A percentile compares a stretch with the other conserved stretches of the same genome.
These are phyloP conservation scores for Porodaedalea pini DNA, from an alignment of 1,284 basidiomycete species.

Conservation along the genomic window DNA sequence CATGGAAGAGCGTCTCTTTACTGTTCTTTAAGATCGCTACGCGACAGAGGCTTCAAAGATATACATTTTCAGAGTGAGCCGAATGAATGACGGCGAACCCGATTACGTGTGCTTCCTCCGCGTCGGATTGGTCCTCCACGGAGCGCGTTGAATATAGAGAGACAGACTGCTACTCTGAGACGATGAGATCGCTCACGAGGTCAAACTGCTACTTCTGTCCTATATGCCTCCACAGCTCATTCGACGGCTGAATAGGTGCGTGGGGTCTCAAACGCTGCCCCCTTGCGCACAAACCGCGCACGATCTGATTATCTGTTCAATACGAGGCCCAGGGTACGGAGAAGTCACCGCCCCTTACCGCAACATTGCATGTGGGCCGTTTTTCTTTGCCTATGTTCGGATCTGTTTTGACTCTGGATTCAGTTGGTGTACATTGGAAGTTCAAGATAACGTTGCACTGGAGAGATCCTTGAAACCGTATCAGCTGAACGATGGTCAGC, in stretches of 20 bases:
- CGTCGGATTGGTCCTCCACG: too few species aligned
- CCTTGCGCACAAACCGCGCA: slow-evolving; percentile 7
- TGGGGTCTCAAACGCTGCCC: neutral
- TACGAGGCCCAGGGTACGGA: neutral
- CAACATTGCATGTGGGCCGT: neutral
- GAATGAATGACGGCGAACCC: too few species aligned
- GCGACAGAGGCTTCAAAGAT: neutral
- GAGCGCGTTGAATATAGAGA: too few species aligned
- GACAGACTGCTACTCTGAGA: neutral
- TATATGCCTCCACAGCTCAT: neutral
- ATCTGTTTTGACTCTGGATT: neutral
- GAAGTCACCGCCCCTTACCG: neutral
- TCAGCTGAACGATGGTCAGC: too few species aligned
- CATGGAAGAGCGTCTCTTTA: neutral
- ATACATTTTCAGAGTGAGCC: too few species aligned
- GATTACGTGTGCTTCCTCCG: too few species aligned
- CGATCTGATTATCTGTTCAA: slow-evolving; percentile 3
- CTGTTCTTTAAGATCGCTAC: neutral
- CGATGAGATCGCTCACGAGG: slow-evolving; percentile 3
- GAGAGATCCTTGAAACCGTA: too few species aligned
- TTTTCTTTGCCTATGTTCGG: neutral
- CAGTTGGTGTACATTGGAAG: too few species aligned
- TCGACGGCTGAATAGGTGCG: neutral
- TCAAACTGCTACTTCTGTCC: neutral
- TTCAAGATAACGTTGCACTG: too few species aligned